Evolutionary conservation across 2,329 filamentous ascomycete species (phyloP).

Genomic region (Fusarium sp.): DNA sequence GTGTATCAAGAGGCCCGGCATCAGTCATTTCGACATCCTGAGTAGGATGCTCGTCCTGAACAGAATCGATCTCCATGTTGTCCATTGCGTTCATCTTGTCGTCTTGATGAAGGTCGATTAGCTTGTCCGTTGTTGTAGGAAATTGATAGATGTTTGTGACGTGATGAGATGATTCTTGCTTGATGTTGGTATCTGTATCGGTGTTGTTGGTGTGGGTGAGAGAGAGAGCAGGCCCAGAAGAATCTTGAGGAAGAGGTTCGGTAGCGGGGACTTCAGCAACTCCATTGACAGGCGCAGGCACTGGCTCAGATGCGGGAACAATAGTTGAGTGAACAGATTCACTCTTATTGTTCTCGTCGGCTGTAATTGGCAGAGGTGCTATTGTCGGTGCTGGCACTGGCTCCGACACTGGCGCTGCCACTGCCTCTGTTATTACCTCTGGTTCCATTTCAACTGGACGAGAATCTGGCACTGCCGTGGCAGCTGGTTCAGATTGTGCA

Average conservation of each 20-base stretch:
- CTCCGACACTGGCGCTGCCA: not conserved
- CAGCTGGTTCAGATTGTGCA: constrained; percentile 7
- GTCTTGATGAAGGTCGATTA: constrained; percentile 4
- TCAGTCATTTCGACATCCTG: constrained; percentile 38
- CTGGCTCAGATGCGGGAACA: constrained; percentile 6
- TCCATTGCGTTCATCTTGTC: constrained; percentile 37
- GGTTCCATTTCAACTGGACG: not conserved
- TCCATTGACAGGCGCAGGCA: constrained; percentile 19
- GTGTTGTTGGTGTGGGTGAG: constrained; percentile 7
- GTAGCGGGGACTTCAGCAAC: not conserved
- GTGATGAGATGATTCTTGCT: constrained; percentile 22
- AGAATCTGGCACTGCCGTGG: not conserved
- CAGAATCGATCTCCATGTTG: constrained; percentile 30
- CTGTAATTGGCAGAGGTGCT: not conserved
- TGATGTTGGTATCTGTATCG: constrained; percentile 9
- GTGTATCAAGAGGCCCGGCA: not conserved
- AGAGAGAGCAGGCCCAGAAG: not conserved
- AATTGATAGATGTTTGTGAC: constrained; percentile 11
- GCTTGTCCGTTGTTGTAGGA: constrained; percentile 11
- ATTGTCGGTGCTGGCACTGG: not conserved
- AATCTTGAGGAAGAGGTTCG: constrained; percentile 15
- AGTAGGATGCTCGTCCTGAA: constrained; percentile 13
- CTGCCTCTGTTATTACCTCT: not conserved
- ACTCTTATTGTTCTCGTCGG: constrained; percentile 4
- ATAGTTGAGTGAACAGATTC: constrained; percentile 22